Evolutionary conservation across 169 alveolate genomes (phyloP).

Genomic region (Eimeria acervulina): DNA sequence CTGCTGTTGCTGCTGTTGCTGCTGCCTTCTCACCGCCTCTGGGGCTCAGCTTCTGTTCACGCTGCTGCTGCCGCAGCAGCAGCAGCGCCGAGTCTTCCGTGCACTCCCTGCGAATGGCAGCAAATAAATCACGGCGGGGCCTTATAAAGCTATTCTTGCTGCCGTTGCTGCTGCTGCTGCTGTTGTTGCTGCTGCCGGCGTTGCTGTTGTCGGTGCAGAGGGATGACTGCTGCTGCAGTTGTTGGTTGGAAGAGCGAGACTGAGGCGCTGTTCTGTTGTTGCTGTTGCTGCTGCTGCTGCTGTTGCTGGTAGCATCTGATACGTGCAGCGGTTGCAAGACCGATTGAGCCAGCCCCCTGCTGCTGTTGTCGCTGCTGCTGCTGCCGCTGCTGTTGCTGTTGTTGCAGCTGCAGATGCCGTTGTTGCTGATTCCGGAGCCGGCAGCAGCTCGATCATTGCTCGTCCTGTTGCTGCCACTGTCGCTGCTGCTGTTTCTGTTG

Average conservation of each 20-base stretch:
- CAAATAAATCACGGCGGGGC: slow-evolving; percentile 1
- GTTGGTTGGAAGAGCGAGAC: not conserved
- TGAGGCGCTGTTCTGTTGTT: not conserved
- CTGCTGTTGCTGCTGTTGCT: not conserved
- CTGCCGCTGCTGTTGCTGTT: slow-evolving; percentile 2
- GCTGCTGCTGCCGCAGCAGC: slow-evolving; percentile 9
- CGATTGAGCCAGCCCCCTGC: not conserved
- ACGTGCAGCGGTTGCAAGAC: not conserved
- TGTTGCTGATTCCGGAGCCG: not conserved
- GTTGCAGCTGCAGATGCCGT: not conserved
- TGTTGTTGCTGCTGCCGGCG: not conserved
- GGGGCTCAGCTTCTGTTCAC: slow-evolving; percentile 26
- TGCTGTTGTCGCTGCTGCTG: not conserved
- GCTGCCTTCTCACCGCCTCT: not conserved
- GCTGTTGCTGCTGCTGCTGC: slow-evolving; percentile 15
- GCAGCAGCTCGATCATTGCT: not conserved
- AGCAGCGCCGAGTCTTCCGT: slow-evolving; percentile 21
- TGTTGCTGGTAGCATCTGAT: not conserved
- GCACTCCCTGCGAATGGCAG: slow-evolving; percentile 41
- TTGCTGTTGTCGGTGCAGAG: not conserved
- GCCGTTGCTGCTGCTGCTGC: slow-evolving; percentile 37
- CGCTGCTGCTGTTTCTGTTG: not conserved
- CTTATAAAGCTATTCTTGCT: not conserved
- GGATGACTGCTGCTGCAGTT: not conserved
- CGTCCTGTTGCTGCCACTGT: not conserved